phyloP scores from a whole-genome alignment of 2,329 filamentous ascomycete genomes.

The Fusarium pseudonygamai region DNA sequence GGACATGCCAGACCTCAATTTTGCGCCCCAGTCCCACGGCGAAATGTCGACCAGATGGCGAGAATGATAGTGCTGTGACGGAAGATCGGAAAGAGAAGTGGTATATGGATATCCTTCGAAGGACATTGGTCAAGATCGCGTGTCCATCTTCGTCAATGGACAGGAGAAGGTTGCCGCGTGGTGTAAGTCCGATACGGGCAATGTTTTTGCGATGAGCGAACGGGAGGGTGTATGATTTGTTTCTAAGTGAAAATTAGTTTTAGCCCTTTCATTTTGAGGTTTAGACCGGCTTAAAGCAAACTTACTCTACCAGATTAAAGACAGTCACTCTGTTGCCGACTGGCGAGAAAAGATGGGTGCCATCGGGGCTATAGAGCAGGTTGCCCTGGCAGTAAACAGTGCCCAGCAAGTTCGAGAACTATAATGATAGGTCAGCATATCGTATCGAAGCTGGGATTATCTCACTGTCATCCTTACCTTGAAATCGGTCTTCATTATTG shows the following conservation, averaged over 20 bases:
- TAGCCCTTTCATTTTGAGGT: fast-evolving
- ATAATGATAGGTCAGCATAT: conserved; percentile 3
- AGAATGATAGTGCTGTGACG: conserved; percentile 87
- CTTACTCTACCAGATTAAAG: conserved; percentile 94
- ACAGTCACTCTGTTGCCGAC: conserved; percentile 96
- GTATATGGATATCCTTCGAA: conserved; percentile 85
- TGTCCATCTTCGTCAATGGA: conserved; percentile 94
- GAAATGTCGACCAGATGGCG: conserved; percentile 90
- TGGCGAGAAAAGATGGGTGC: conserved; percentile 92
- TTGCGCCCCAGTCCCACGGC: conserved; percentile 87
- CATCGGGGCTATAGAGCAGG: conserved; percentile 94
- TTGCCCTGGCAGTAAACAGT: conserved; percentile 99
- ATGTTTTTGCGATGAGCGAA: conserved; percentile 97
- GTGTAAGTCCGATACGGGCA: conserved; percentile 84
- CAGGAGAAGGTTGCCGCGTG: conserved; percentile 89
- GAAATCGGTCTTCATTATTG: conserved; percentile 98
- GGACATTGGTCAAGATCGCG: conserved; percentile 91
- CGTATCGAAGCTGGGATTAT: fast-evolving
- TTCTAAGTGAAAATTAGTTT: conserved; percentile 63
- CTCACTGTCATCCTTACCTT: conserved; percentile 69
- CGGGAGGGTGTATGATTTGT: conserved; percentile 86
- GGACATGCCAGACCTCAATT: conserved; percentile 96
- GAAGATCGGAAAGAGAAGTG: conserved; percentile 93
- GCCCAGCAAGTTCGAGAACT: conserved; percentile 98
- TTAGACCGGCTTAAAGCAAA: neutral